Evolutionary conservation across 2,329 filamentous ascomycete species (phyloP).

Genomic region (Xylariaceae sp.): DNA sequence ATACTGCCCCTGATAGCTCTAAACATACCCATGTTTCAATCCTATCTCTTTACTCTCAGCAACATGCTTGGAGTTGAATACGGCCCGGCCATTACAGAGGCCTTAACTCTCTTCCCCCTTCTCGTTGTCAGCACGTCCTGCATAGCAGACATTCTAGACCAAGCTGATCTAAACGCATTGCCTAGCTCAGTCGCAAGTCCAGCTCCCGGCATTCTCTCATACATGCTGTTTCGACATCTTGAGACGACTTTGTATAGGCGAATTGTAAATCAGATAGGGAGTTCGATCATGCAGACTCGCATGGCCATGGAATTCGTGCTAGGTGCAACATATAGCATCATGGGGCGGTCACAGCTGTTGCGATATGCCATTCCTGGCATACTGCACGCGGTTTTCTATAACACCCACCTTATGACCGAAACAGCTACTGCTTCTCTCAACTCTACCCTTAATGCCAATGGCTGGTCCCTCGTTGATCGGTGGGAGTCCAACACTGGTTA

Average conservation of each 20-base stretch:
- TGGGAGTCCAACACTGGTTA: conserved; percentile 87
- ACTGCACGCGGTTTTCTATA: conserved; percentile 63
- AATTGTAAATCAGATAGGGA: conserved; percentile 51
- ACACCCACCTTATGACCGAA: conserved; percentile 64
- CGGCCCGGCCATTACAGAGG: conserved; percentile 72
- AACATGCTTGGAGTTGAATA: conserved; percentile 57
- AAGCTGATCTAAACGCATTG: conserved; percentile 49
- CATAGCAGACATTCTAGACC: conserved; percentile 60
- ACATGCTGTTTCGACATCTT: conserved; percentile 54
- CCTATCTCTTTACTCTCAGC: conserved; percentile 63
- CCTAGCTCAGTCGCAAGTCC: conserved; percentile 57
- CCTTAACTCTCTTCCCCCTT: conserved; percentile 65
- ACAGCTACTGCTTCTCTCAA: conserved; percentile 60
- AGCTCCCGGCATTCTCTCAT: conserved; percentile 60
- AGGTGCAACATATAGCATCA: conserved; percentile 56
- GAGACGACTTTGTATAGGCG: conserved; percentile 38
- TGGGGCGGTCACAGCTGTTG: conserved; percentile 64
- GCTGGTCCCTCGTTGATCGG: conserved; percentile 73
- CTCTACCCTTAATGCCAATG: conserved; percentile 54
- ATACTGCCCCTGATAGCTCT: conserved; percentile 68
- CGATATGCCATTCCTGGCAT: conserved; percentile 65
- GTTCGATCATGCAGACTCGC: conserved; percentile 59
- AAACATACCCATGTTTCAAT: conserved; percentile 69
- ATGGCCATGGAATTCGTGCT: conserved; percentile 66
- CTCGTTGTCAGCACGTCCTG: conserved; percentile 58